Evolutionary conservation across 1,284 basidiomycete species (phyloP).

Genomic region (Vanrija sp.): DNA sequence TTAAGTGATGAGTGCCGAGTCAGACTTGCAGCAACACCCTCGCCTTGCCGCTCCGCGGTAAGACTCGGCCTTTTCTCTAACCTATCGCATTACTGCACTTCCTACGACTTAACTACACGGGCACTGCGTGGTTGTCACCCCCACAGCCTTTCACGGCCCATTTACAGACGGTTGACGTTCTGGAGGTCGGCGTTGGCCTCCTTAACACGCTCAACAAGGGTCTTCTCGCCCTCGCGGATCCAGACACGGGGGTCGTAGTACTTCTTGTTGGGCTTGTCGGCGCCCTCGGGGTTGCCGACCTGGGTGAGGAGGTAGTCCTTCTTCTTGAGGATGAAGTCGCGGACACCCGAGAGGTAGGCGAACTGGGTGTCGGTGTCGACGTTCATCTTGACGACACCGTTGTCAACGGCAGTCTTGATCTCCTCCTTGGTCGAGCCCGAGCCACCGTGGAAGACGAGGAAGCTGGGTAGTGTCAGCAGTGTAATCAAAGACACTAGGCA

Average conservation of each 20-base stretch:
- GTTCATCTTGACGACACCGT: constrained; percentile 98
- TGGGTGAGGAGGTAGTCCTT: constrained; percentile 79
- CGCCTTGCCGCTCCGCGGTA: too few relatives aligned
- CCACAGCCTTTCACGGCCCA: neutral
- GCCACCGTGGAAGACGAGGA: constrained; percentile 99
- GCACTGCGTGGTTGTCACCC: neutral
- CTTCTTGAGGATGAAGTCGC: constrained; percentile 81
- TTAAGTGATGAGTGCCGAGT: too few relatives aligned
- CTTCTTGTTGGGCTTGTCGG: constrained; percentile 98
- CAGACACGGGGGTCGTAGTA: constrained; percentile 90
- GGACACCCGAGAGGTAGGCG: constrained; percentile 84
- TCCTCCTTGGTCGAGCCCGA: constrained; percentile 97
- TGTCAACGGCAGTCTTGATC: constrained; percentile 83
- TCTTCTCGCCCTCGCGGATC: constrained; percentile 99
- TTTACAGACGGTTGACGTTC: constrained; percentile 56
- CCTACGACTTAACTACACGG: too few relatives aligned
- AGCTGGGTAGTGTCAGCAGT: constrained; percentile 53
- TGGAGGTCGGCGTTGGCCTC: constrained; percentile 87
- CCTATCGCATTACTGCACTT: too few relatives aligned
- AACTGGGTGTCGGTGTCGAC: constrained; percentile 69
- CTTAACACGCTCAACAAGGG: constrained; percentile 78
- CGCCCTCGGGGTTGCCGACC: constrained; percentile 89
- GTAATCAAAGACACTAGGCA: neutral
- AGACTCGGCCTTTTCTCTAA: too few relatives aligned
- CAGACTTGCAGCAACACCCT: too few relatives aligned